Base-by-base conservation (phyloP, 352 stramenopile genomes). In the Phytophthora constricta region DNA sequence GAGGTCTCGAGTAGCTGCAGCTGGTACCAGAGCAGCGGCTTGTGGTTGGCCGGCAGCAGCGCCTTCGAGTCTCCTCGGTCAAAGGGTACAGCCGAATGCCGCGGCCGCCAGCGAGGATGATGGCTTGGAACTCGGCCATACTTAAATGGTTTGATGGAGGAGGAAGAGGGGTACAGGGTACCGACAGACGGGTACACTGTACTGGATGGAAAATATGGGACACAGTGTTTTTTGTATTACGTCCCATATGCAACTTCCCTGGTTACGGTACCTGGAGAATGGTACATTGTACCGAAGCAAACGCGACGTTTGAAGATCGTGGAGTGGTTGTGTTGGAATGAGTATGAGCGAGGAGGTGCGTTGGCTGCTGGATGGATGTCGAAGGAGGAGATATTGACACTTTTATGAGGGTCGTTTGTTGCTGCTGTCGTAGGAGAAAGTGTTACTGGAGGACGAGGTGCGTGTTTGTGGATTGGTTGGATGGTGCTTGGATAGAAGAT, bases 111-210 rank as follows among this genome's bases (percentile, higher is more conserved):
- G 87, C 87, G 43, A 95, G 68, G 66, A 95, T 92, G 62, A 95
- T 82, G 58, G 84, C 87, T 60, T 95, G 87, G 76, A 93, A 95
- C 70, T 95, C 87, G 50, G 83, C 83, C 87, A 93, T 93, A 3
- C 16, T 47, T 37, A 11, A 11, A 37, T n/a, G n/a, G 34, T 13
- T 37, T 37, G 31, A 37, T 37, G 31, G 7, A 13, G 7, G 31
- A 13, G n/a, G n/a, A n/a, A n/a, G n/a, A n/a, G n/a, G n/a, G n/a
- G n/a, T n/a, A n/a, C n/a, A n/a, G n/a, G n/a, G n/a, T n/a, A n/a
- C n/a, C n/a, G n/a, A n/a, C n/a, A n/a, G n/a, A 37, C 1, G 7
- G 31, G 31, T 37, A 37, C 31, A 37, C 1, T 37, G 31, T 37
- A 37, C 31, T 11, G n/a, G n/a, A n/a, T n/a, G n/a, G n/a, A n/a